Base-by-base conservation (phyloP, 176 grass and related monocot genomes). In the Hordeum marinum region DNA sequence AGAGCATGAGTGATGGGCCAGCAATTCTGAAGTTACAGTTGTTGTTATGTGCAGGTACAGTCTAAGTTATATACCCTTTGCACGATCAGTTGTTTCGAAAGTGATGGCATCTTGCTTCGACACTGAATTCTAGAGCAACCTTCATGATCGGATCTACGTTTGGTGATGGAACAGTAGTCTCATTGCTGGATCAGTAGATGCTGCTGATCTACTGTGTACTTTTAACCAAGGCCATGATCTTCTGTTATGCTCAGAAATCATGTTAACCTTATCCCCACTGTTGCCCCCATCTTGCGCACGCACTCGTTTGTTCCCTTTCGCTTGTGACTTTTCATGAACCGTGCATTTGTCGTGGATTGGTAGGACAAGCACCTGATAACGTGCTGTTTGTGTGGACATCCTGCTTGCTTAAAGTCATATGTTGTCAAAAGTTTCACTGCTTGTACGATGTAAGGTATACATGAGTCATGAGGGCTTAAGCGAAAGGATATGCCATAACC, bases 11-110 rank as follows among this genome's bases (percentile, higher is more conserved):
- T 55, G 34, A 62, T 61, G 27, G 27, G 77, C 1, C 18, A 34
- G 18, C 60, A 75, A n/a, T 57, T 35, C 52, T 84, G 59, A 86
- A 85, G 32, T 57, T 77, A 25, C 23, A 70, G 29, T 42, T 90
- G 27, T 68, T 80, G 58, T 23, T 81, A 31, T 88, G 70, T 92
- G 67, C 93, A 99, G 96, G 96, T 99, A 99, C 83, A 96, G 96
- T 86, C 90, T 99, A 61, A 99, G 96, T 83, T 99, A 99, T 82
- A 96, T 99, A 91, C 96, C 96, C 76, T 99, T 99, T 91, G 96
- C 96, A 12, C 82, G 96, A 63, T 92, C 96, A 32, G 81, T 94
- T 68, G 96, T 99, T 82, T 95, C 94, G 3, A 96, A 78, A 89
- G 75, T 96, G 78, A 96, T 99, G 90, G 87, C 84, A 50, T 89